Conservation (phyloP, 176 grass and related monocot species). For the Musa beccarii region DNA sequence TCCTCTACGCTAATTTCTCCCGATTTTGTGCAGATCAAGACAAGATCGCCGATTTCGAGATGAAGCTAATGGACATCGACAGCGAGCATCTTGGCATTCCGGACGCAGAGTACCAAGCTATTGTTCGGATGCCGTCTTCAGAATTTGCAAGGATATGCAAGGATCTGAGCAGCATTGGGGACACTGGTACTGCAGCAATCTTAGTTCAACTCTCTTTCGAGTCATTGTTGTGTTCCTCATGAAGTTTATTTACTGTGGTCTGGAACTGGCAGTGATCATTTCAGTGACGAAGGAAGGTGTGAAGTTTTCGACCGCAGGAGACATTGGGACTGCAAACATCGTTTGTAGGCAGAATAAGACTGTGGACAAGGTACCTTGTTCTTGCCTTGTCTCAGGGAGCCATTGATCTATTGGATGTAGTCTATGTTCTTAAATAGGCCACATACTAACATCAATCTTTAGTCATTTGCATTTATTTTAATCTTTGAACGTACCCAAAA, state of each 20-base stretch:
- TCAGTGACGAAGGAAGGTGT: slow-evolving; percentile 40
- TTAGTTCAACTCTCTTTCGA: background rate
- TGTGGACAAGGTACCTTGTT: slow-evolving; percentile 22
- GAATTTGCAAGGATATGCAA: slow-evolving; percentile 39
- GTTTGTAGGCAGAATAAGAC: slow-evolving; percentile 29
- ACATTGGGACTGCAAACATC: slow-evolving; percentile 37
- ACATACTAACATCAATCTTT: no score
- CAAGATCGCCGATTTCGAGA: slow-evolving; percentile 30
- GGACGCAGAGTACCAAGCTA: slow-evolving; percentile 26
- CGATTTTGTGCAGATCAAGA: slow-evolving; percentile 21
- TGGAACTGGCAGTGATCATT: slow-evolving; percentile 23
- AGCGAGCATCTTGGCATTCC: slow-evolving; percentile 35
- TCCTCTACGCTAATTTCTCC: no score
- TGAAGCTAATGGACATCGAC: slow-evolving; percentile 46
- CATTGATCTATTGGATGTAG: no score
- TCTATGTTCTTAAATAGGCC: no score
- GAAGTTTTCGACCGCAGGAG: slow-evolving; percentile 33
- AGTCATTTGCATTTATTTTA: no score
- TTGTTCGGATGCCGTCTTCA: slow-evolving; percentile 16
- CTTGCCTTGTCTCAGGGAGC: background rate
- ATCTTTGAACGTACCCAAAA: no score
- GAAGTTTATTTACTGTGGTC: background rate
- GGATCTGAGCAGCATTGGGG: slow-evolving; percentile 39
- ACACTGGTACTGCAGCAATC: slow-evolving; percentile 22
- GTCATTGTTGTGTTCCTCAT: background rate